Conservation (phyloP, 306 rosid genomes). For the Rosa multiflora region DNA sequence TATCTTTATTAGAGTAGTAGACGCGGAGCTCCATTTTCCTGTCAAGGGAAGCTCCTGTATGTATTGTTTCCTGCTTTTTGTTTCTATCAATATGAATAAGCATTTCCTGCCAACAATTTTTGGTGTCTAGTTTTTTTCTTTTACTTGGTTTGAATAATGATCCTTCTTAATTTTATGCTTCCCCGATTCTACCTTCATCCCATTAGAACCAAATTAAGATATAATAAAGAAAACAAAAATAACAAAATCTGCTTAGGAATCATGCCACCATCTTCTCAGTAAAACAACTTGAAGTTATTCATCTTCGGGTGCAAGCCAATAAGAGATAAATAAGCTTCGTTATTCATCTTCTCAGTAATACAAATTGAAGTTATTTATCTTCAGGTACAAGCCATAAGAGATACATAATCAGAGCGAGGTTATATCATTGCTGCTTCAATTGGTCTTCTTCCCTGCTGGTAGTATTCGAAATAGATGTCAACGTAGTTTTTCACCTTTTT, state of each 20-base stretch:
- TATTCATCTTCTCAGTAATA: not conserved
- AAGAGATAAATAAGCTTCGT: not conserved
- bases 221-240: not conserved
- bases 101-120: not conserved
- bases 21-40: not conserved
- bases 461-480: slow-evolving; percentile 43
- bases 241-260: not conserved
- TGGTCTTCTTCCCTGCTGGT: slow-evolving; percentile 58
- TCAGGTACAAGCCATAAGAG: not conserved
- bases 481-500: slow-evolving; percentile 28
- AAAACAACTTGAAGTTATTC: not conserved
- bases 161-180: not conserved
- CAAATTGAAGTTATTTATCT: not conserved
- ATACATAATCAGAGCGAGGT: not conserved
- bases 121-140: not conserved
- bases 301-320: not conserved
- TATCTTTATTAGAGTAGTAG: not conserved
- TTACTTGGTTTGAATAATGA: not conserved
- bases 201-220: not conserved
- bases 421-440: slow-evolving; percentile 54
- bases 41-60: not conserved
- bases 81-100: not conserved
- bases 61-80: not conserved
- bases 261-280: not conserved
- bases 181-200: not conserved